Base-by-base conservation (phyloP, 2,329 filamentous ascomycete species). In the Cladosporium austrohemisphaericum region DNA sequence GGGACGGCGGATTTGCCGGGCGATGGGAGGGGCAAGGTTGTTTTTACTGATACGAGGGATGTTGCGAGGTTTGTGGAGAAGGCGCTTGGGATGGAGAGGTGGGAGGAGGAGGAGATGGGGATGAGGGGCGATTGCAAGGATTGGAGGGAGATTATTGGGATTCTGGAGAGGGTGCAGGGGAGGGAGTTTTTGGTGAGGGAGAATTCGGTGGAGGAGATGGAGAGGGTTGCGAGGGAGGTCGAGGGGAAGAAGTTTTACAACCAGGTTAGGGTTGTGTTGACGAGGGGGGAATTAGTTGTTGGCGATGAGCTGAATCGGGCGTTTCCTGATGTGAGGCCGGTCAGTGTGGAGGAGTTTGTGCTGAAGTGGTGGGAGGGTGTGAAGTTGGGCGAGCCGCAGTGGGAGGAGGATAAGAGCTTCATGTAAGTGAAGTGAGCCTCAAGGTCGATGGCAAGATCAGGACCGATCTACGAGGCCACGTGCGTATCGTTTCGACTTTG, bases 1-100 rank as follows among this genome's bases (percentile, higher is more conserved):
- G 69, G 72, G 10, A 61, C 61, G 3, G 77, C 77, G 1, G 73
- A 69, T 9, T 71, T 79, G 16, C 76, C 77, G 0, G 76, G 74
- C 0, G 64, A 70, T 18, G 78, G 78, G 0, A 64, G 73, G n/a
- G 65, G 62, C 5, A 60, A 61, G 3, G 64, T 75, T 7, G 60
- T 67, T 3, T 73, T 77, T 58, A 79, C 76, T 0, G 73, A 78
- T 55, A 75, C 70, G 1, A 61, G 61, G 4, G 77, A 80, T 55
- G 62, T 80, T 32, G 76, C 70, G 3, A 67, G 60, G 28, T 78
- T 75, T 47, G 65, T 77, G 4, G 69, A 67, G 6, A 67, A 65
- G 4, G 50, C 66, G 3, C 55, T 79, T 11, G 67, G 68, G n/a
- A 52, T 72, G 18, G 56, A 67, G 3, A 25, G 19, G 6, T 32